A percentile compares a stretch with the other conserved stretches of the same genome.
phyloP scores from a whole-genome alignment of 2,329 filamentous ascomycete genomes.

The Colletotrichum spinosum region DNA sequence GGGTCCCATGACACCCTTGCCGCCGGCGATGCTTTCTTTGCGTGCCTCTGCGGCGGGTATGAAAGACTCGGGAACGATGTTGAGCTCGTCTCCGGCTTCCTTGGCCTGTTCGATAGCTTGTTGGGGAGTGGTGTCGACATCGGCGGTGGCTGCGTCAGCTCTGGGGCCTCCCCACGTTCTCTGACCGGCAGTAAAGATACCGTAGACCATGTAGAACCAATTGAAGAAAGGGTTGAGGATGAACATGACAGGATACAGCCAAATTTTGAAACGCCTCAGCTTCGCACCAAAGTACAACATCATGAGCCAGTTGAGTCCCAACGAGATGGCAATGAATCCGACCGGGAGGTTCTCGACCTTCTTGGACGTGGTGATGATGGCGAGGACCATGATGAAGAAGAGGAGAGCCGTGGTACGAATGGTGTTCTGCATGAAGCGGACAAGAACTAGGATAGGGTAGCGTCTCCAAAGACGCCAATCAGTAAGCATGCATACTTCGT shows the following conservation, averaged over 20 bases:
- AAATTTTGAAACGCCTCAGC: slow-evolving; percentile 90
- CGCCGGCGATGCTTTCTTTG: slow-evolving; percentile 49
- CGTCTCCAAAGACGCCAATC: slow-evolving; percentile 91
- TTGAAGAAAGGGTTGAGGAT: slow-evolving; percentile 96
- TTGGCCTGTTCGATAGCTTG: slow-evolving; percentile 87
- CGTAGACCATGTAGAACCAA: slow-evolving; percentile 98
- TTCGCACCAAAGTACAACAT: slow-evolving; percentile 96
- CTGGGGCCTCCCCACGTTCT: slow-evolving; percentile 95
- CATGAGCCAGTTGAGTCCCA: slow-evolving; percentile 92
- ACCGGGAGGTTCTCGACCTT: slow-evolving; percentile 83
- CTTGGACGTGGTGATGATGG: slow-evolving; percentile 86
- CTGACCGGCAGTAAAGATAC: slow-evolving; percentile 93
- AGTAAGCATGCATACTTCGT: slow-evolving; percentile 98
- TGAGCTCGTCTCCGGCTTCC: slow-evolving; percentile 85
- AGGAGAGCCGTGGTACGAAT: slow-evolving; percentile 93
- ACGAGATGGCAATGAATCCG: slow-evolving; percentile 91
- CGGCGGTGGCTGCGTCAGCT: slow-evolving; percentile 86
- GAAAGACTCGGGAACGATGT: slow-evolving; percentile 90
- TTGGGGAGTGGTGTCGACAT: slow-evolving; percentile 79
- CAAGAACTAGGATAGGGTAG: slow-evolving; percentile 86
- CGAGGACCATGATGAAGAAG: slow-evolving; percentile 93
- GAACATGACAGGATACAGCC: slow-evolving; percentile 97
- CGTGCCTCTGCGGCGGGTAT: slow-evolving; percentile 67
- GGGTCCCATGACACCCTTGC: slow-evolving; percentile 43
- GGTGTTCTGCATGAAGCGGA: slow-evolving; percentile 95